These are phyloP conservation scores for Galeopsis tetrahit DNA, from an alignment of 257 asterid genomes.

Conservation along the genomic window DNA sequence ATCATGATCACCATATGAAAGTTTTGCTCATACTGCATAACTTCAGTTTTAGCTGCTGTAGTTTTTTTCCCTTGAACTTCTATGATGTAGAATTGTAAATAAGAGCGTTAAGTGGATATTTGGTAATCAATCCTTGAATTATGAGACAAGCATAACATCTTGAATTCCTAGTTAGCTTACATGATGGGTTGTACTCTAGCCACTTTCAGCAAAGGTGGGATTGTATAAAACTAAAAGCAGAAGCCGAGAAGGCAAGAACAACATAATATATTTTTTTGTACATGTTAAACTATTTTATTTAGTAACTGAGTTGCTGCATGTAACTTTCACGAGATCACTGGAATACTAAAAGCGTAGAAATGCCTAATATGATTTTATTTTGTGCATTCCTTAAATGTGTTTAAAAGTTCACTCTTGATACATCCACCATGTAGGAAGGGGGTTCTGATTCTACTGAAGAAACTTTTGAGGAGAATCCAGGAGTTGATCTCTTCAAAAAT, in stretches of 20 bases:
- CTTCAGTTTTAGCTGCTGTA: too few species aligned
- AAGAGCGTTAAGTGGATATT: too few species aligned
- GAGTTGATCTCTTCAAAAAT: slow-evolving; percentile 76
- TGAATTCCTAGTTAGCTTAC: background rate
- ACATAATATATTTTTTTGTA: too few species aligned
- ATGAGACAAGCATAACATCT: background rate
- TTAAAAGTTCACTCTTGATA: slow-evolving; percentile 22
- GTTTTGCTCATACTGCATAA: too few species aligned
- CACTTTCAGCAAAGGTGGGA: background rate
- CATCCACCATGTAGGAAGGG: slow-evolving; percentile 48
- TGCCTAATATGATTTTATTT: background rate
- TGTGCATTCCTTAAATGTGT: slow-evolving; percentile 10
- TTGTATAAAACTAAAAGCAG: background rate
- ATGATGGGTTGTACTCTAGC: background rate
- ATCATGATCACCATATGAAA: too few species aligned
- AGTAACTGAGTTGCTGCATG: slow-evolving; percentile 2
- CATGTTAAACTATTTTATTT: background rate
- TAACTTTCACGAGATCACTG: slow-evolving; percentile 8
- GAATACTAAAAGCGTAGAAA: slow-evolving; percentile 11
- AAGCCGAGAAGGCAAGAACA: background rate
- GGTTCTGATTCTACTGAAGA: slow-evolving; percentile 44
- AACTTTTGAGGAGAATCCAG: slow-evolving; percentile 48
- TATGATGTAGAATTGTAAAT: too few species aligned
- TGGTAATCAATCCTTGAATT: background rate
- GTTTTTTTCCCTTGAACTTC: too few species aligned